Evolutionary conservation across 164 flowering plant species (phyloP), one percentile per base, ranked within the genome.

Genomic region (Magnolia sinica): DNA sequence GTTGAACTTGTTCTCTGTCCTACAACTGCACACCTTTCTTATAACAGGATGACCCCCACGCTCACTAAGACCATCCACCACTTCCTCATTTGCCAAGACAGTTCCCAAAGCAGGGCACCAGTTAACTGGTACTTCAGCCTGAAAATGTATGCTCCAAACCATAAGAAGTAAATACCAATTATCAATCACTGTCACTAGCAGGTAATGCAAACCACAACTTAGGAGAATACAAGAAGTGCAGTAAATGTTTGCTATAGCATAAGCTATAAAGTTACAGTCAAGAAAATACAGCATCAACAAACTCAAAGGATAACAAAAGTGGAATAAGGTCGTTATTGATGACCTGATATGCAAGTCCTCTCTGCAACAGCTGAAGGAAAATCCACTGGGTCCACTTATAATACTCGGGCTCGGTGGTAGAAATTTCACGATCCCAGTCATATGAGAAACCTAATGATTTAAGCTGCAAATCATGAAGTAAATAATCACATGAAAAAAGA

Each of bases 21-120:
- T 4, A 18, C 10, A 23, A 50, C 20, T 51, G 18, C 7, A 61
- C 70, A 93, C 99, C 95, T 96, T 96, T 83, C 98, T 91, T 75
- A 96, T 87, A 64, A 96, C 99, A 71, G 99, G 97, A 87, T 93
- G 88, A 71, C 97, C 98, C 18, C 99, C 99, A 71, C 98, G 96
- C 83, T 96, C 99, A 80, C 98, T 95, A 64, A 95, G 88, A 77
- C 99, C 99, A 88, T 96, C 88, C 51, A 96, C 87, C 72, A 96
- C 97, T 81, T 96, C 99, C 84, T 96, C 99, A 81, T 96, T 95
- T 68, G 98, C 97, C 87, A 95, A 85, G 70, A 95, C 98, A 78
- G 98, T 95, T 31, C 98, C 99, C 79, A 96, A 96, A 72, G 97
- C 97, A 76, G 99, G 98, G 77, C 99, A 96, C 99, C 99, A 96